These are phyloP conservation scores for Saccharomycopsis crataegensis DNA, from an alignment of 1,139 yeast genomes.

Conservation along the genomic window DNA sequence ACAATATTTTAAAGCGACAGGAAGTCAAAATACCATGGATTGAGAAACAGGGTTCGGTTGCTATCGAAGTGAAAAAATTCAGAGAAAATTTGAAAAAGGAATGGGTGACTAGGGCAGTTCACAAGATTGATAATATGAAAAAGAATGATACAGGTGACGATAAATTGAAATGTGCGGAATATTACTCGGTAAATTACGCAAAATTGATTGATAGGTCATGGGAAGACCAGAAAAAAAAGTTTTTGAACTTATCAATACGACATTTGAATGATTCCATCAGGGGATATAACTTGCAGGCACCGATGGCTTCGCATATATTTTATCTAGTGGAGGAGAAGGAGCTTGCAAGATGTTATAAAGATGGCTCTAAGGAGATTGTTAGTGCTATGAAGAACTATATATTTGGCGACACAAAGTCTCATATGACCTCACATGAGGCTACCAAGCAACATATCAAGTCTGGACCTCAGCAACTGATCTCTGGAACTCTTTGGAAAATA, in stretches of 20 bases:
- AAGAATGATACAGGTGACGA: conserved; percentile 20
- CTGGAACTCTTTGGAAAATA: no score
- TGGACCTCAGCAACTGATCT: no score
- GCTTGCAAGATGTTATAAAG: conserved; percentile 32
- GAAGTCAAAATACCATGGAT: conserved; percentile 87
- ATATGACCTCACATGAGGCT: no score
- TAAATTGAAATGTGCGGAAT: conserved; percentile 20
- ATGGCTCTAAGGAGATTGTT: conserved; percentile 29
- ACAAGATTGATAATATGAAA: conserved; percentile 26
- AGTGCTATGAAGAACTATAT: conserved; percentile 15
- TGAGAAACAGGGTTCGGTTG: conserved; percentile 62
- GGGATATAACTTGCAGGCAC: conserved; percentile 75
- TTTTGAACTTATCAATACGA: conserved; percentile 38
- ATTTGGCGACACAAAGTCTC: not conserved
- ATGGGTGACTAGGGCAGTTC: conserved; percentile 38
- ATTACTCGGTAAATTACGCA: conserved; percentile 16
- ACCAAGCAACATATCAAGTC: no score
- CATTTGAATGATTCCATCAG: conserved; percentile 54
- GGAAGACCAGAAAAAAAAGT: conserved; percentile 33
- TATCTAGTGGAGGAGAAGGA: conserved; percentile 52
- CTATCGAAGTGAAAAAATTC: conserved; percentile 38
- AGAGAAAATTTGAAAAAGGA: conserved; percentile 36
- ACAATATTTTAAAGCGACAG: conserved; percentile 65
- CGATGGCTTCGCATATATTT: conserved; percentile 63
- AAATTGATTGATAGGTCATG: conserved; percentile 28